Evolutionary conservation across 2,329 filamentous ascomycete species (phyloP), one percentile per base, ranked within the genome.

Genomic region (Monilinia aucupariae): DNA sequence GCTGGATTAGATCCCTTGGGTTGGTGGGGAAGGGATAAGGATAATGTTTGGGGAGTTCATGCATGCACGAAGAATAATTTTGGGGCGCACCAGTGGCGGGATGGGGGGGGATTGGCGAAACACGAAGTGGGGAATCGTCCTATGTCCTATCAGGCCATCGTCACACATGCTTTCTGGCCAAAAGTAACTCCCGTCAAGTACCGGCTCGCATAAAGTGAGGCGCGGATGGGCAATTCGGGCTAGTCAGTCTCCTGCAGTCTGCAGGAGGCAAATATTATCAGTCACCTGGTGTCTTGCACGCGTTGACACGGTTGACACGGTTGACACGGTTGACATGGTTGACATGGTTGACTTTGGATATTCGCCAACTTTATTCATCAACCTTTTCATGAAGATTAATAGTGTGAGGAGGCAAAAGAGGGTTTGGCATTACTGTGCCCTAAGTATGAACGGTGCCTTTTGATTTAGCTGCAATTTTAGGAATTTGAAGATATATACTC

Each of bases 101-200:
- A n/a, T n/a, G n/a, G n/a, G n/a, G n/a, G n/a, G n/a, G n/a, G n/a
- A n/a, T n/a, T n/a, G n/a, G n/a, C 17, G 49, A 34, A 51, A 51
- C 49, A 52, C n/a, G 32, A 52, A 30, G 50, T 22, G 32, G 50
- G 50, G 50, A n/a, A 22, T 13, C 22, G n/a, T 15, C n/a, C n/a
- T n/a, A n/a, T n/a, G n/a, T 43, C 53, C 39, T 55, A 55, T 55
- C 39, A 55, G n/a, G n/a, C n/a, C n/a, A n/a, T n/a, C n/a, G n/a
- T n/a, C n/a, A n/a, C n/a, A n/a, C n/a, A n/a, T n/a, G n/a, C n/a
- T n/a, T n/a, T n/a, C n/a, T n/a, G n/a, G n/a, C n/a, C n/a, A n/a
- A n/a, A n/a, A n/a, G n/a, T n/a, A 17, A 45, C 39, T 56, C 45
- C 27, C 54, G 54, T 56, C 54, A 47, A 56, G 39, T 47, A 47